Base-by-base conservation (phyloP, 768 basidiomycete genomes). In the Gymnopilus dilepis region DNA sequence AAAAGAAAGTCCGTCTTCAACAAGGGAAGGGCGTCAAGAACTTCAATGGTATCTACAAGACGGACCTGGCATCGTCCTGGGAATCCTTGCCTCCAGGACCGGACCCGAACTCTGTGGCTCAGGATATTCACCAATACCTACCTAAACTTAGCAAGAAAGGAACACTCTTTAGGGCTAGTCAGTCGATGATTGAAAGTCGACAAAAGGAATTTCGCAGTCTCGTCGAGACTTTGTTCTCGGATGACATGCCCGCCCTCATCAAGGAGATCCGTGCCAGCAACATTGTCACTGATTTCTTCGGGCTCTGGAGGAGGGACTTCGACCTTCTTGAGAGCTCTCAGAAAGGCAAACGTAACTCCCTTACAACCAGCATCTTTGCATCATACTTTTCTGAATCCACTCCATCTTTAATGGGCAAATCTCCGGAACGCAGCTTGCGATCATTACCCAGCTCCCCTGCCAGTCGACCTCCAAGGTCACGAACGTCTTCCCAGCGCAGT, bases 61-160 rank as follows among this genome's bases (percentile, higher is more conserved):
- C 86, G 31, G 88, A 92, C 69, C 79, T 81, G 58, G 92, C 92
- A 1, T 87, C 92, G 0, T 94, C 92, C 13, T 94, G 89, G 80
- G 92, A 94, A 55, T 93, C 91, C 0, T 81, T 94, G 19, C 92
- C 92, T 12, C 89, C 90, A 6, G 92, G 91, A 7, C 92, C 92
- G n/a, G 82, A 91, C 67, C 90, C 91, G 5, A 84, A 83, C 50
- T 86, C 87, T 13, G 83, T 94, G 42, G 86, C 86, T n/a, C 82
- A 79, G 53, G 84, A 90, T 61, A 81, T 93, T 41, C 90, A 92
- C 67, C 66, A 82, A 5, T 74, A 86, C 67, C 70, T 94, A 2
- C 92, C 92, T 19, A 80, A 79, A 56, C 80, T 94, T 40, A 83
- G 85, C 2, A 90, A 88, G 74, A 91, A 88, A 68, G 88, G 84